Conservation (phyloP, 352 stramenopile genomes). For the Pilasporangium apinafurcum region DNA sequence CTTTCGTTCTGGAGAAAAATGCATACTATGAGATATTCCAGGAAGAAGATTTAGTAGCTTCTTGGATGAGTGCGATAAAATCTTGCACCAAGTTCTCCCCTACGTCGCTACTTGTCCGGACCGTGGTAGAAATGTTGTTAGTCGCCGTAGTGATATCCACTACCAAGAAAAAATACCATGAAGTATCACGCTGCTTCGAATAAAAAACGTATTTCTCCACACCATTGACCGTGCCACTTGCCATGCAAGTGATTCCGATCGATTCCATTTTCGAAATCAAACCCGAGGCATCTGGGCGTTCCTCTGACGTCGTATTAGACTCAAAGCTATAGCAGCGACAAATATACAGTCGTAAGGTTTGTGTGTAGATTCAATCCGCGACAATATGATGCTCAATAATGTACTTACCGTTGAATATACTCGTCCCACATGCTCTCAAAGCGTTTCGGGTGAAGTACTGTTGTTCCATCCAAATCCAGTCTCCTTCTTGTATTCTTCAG, state of each 20-base stretch:
- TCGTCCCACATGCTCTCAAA: constrained; percentile 81
- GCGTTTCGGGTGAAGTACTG: constrained; percentile 44
- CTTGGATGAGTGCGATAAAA: too few relatives aligned
- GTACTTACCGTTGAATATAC: constrained; percentile 53
- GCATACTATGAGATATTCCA: too few relatives aligned
- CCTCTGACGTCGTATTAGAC: constrained; percentile 7
- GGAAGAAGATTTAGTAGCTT: too few relatives aligned
- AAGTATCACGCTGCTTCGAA: constrained; percentile 34
- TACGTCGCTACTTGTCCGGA: constrained; percentile 43
- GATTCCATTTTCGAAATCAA: constrained; percentile 40
- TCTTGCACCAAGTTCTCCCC: constrained; percentile 33
- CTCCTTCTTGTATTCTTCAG: constrained; percentile 4
- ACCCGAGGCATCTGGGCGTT: constrained; percentile 11
- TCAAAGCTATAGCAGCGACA: constrained; percentile 18
- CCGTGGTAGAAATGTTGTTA: constrained; percentile 25
- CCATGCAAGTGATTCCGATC: constrained; percentile 55
- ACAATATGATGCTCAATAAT: background rate
- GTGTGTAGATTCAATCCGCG: too few relatives aligned
- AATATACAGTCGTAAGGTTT: too few relatives aligned
- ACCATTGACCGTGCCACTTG: constrained; percentile 54
- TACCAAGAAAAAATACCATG: constrained; percentile 50
- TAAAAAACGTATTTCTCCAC: constrained; percentile 80
- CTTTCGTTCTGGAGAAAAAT: too few relatives aligned
- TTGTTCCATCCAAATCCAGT: constrained; percentile 35
- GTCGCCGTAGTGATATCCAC: constrained; percentile 39